Evolutionary conservation across 768 basidiomycete species (phyloP), one percentile per base, ranked within the genome.

Genomic region (Termitomyces sp.): DNA sequence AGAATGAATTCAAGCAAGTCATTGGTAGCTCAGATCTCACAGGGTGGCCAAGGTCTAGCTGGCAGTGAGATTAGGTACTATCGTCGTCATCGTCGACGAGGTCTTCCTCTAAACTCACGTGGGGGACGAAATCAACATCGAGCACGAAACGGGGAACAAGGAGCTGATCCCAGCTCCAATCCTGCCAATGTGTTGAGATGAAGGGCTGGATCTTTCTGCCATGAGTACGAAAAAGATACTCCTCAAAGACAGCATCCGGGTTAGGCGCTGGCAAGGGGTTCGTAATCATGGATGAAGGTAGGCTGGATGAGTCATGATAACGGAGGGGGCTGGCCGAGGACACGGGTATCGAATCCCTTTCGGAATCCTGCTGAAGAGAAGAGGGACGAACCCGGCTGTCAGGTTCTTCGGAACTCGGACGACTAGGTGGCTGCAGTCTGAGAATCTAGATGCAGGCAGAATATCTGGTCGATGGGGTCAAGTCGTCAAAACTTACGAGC

Each of bases 131-230:
- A 55, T 66, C 43, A 53, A 56, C 36, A 32, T 61, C 49, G 20
- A 57, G 34, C 11, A 51, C 58, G 60, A 77, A 79, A 34, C 67
- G 73, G 51, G 77, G 74, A 17, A 67, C 55, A 60, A 72, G 73
- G 37, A 80, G 70, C 48, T 76, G 77, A 47, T 77, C 73, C 80
- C 81, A 81, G 57, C 69, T 75, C 81, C 81, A 82, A 53, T 72
- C 68, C 38, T 73, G 69, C 76, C 79, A 79, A 59, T 70, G 64
- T 63, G 68, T 36, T 46, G 63, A 49, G 53, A 60, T 38, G 56
- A 60, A 50, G 50, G 45, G 56, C 46, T 54, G 61, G 47, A 51
- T 63, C 55, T 68, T 69, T 57, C 70, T 70, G 42, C 74, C 72
- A 61, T 74, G 71, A 17, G 69, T 70, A 62, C 72, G 75, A 42